phyloP scores from a whole-genome alignment of 1,284 basidiomycete genomes.

The Malassezia restricta region DNA sequence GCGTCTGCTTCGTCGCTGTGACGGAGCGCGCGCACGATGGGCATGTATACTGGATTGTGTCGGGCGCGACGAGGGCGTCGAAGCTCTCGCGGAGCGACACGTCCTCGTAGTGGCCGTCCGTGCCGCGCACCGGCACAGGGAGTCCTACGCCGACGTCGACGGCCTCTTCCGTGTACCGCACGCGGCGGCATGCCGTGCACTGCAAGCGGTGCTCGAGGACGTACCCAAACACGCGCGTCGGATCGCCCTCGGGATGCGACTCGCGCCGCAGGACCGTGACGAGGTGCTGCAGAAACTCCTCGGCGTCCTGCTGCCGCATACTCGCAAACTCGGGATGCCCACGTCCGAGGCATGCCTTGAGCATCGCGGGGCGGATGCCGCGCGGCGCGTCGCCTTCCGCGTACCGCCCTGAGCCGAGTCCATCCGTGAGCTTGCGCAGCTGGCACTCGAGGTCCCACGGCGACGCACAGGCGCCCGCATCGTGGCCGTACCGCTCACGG shows the following conservation, averaged over 20 bases:
- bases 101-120: conserved; percentile 52
- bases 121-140: conserved; percentile 47
- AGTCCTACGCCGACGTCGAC: conserved; percentile 72
- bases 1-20: conserved; percentile 57
- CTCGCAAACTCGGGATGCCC: conserved; percentile 90
- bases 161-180: conserved; percentile 72
- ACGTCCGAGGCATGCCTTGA: conserved; percentile 80
- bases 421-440: conserved; percentile 82
- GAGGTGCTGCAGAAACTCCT: conserved; percentile 82
- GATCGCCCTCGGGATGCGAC: conserved; percentile 35
- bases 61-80: conserved; percentile 56
- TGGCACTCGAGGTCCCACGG: conserved; percentile 82
- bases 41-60: conserved; percentile 63
- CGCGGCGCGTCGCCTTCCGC: conserved; percentile 54
- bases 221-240: conserved; percentile 68
- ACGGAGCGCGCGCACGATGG: conserved; percentile 57
- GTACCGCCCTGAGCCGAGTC: conserved; percentile 82
- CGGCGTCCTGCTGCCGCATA: conserved; percentile 93
- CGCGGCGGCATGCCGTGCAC: conserved; percentile 67
- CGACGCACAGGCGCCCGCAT: conserved; percentile 54
- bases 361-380: conserved; percentile 69
- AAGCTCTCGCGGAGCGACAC: conserved; percentile 63
- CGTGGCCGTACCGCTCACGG: conserved; percentile 59
- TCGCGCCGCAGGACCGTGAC: conserved; percentile 57
- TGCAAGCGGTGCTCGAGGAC: conserved; percentile 54